A percentile compares a stretch with the other conserved stretches of the same genome.
Evolutionary conservation across 139 green algal genomes (phyloP).

Genomic region (Tetradesmus lagerheimii): DNA sequence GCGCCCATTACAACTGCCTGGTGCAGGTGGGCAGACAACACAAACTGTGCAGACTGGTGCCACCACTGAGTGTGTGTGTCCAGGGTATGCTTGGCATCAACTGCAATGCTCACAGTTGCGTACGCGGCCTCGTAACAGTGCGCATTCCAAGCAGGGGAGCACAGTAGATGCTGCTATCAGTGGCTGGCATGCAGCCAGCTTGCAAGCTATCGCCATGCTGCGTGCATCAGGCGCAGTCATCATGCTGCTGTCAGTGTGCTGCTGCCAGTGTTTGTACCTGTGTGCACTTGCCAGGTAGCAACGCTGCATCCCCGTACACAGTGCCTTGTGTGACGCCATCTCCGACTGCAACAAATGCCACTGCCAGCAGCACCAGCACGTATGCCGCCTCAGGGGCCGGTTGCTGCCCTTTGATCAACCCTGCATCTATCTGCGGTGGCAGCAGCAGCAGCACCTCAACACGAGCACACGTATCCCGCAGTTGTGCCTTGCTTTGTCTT

Average conservation of each 20-base stretch:
- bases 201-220: neutral
- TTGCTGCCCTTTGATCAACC: neutral
- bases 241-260: too few relatives aligned
- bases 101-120: too few relatives aligned
- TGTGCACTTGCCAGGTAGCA: constrained; percentile 67
- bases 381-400: neutral
- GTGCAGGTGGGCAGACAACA: neutral
- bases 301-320: constrained; percentile 73
- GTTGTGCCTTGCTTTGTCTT: too few relatives aligned
- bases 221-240: neutral
- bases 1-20: constrained; percentile 80
- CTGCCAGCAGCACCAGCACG: constrained; percentile 56
- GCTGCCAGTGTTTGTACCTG: constrained; percentile 49
- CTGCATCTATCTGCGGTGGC: constrained; percentile 29
- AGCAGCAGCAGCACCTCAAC: neutral
- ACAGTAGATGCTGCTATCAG: too few relatives aligned
- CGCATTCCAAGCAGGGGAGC: too few relatives aligned
- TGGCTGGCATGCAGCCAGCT: too few relatives aligned
- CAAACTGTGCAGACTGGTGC: neutral
- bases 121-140: too few relatives aligned
- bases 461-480: too few relatives aligned
- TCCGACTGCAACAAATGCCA: constrained; percentile 62
- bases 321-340: constrained; percentile 80
- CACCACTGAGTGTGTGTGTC: too few relatives aligned
- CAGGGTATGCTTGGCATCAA: neutral